These are phyloP conservation scores for Pyrus pyrifolia DNA, from an alignment of 306 rosid genomes.

Conservation along the genomic window DNA sequence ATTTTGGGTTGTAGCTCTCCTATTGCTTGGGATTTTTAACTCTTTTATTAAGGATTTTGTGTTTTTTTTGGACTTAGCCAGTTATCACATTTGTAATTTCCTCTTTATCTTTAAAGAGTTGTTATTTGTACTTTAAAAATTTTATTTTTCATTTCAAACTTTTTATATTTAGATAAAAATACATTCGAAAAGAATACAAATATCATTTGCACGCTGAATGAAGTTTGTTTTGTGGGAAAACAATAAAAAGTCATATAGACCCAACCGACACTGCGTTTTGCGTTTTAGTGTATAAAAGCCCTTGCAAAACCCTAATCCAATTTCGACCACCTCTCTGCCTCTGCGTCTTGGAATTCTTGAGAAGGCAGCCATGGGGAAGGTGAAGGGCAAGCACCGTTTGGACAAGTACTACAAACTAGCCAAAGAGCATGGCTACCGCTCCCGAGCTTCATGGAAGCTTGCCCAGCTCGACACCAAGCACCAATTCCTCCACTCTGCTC, in stretches of 20 bases:
- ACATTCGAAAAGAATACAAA: rapidly evolving
- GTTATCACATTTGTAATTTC: no score
- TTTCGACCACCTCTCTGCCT: neutral
- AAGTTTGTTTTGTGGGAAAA: no score
- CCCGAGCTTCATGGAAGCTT: constrained; percentile 91
- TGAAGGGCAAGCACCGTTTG: constrained; percentile 91
- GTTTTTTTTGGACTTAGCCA: no score
- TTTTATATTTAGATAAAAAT: no score
- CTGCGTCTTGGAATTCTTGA: neutral
- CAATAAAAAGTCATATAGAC: no score
- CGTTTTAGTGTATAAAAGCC: neutral
- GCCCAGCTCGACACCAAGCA: constrained; percentile 69
- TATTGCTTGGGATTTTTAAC: no score
- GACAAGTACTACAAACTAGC: constrained; percentile 85
- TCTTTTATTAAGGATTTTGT: no score
- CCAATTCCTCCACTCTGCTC: constrained; percentile 64
- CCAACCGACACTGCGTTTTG: neutral
- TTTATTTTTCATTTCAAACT: rapidly evolving
- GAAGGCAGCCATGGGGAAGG: constrained; percentile 62
- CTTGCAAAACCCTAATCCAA: neutral
- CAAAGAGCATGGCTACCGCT: constrained; percentile 89
- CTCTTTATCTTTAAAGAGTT: no score
- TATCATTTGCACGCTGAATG: no score
- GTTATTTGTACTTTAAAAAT: no score
- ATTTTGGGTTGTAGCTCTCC: no score